Evolutionary conservation across 305 asterid species (phyloP).

Genomic region (Solanum hybrid): DNA sequence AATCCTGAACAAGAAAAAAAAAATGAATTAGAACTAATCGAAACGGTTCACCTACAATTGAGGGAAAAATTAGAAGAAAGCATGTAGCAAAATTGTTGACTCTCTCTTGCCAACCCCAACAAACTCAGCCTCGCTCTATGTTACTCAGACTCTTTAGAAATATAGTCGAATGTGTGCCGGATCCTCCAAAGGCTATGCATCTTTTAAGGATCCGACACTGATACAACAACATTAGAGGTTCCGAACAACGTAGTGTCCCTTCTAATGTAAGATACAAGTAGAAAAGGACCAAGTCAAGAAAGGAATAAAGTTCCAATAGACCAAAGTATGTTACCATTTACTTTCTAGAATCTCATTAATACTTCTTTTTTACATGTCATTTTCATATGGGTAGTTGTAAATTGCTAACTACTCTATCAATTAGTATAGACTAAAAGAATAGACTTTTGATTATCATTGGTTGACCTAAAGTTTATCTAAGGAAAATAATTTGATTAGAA

Average conservation of each 20-base stretch:
- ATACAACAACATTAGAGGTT: neutral
- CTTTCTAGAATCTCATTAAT: neutral
- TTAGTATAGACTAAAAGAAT: neutral
- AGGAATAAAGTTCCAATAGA: neutral
- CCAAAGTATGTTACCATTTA: neutral
- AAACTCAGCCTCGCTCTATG: neutral
- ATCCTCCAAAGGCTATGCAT: neutral
- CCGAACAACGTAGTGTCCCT: neutral
- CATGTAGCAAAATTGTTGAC: neutral
- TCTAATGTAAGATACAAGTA: neutral
- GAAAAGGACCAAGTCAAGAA: neutral
- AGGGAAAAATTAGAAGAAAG: too few relatives aligned
- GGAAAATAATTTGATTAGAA: neutral
- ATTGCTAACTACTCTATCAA: neutral
- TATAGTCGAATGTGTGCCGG: neutral
- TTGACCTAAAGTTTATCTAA: neutral
- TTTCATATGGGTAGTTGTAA: slow-evolving; percentile 1
- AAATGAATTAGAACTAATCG: neutral
- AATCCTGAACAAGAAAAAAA: slow-evolving; percentile 39
- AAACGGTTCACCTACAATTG: neutral
- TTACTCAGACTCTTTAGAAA: neutral
- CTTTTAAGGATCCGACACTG: neutral
- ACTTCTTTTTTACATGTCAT: neutral
- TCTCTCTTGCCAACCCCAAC: neutral
- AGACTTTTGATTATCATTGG: neutral